Base-by-base conservation (phyloP, 108 stramenopile genomes). In the Cyclotella sp. region DNA sequence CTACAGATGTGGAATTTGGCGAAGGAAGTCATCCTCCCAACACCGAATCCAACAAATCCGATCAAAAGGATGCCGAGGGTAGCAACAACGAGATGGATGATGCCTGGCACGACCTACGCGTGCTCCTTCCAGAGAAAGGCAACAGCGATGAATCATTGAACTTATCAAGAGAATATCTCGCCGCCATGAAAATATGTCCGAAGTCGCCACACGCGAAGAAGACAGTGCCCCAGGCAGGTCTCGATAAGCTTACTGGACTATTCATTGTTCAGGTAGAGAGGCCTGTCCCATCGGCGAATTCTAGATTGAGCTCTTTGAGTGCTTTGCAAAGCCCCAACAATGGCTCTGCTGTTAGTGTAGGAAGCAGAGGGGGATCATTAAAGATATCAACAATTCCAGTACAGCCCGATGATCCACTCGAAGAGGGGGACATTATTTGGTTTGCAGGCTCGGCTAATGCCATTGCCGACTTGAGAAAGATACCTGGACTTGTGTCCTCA, bases 181-280 rank as follows among this genome's bases (percentile, higher is more conserved):
- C 87, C 21, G 94, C 92, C 11, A 90, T 91, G 91, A 73, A 75
- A 53, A 81, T 95, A 44, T 62, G 80, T 14, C 70, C 73, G 0
- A 86, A 89, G 46, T 90, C 91, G 18, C 55, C 78, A 19, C 87
- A 90, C 18, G 76, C 75, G 0, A 78, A 74, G 15, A 86, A 88
- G 54, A 89, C 79, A 34, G 80, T 89, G 6, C 68, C 66, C 0
- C 77, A 92, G 57, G 58, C 63, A 40, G 94, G 92, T n/a, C 62
- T 93, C 12, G 75, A 84, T 69, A 92, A 89, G 54, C 72, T 91
- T 12, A 78, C 89, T 16, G 94, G 91, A 11, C 69, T 93, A 1
- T 86, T 87, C 54, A 70, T 95, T n/a, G 87, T 95, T 28, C 81
- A 81, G 44, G 88, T 95, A 66, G 94, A 95, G 63, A 82, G 94